Base-by-base conservation (phyloP, 208 protist genomes). In the Strigomonas oncopelti region DNA sequence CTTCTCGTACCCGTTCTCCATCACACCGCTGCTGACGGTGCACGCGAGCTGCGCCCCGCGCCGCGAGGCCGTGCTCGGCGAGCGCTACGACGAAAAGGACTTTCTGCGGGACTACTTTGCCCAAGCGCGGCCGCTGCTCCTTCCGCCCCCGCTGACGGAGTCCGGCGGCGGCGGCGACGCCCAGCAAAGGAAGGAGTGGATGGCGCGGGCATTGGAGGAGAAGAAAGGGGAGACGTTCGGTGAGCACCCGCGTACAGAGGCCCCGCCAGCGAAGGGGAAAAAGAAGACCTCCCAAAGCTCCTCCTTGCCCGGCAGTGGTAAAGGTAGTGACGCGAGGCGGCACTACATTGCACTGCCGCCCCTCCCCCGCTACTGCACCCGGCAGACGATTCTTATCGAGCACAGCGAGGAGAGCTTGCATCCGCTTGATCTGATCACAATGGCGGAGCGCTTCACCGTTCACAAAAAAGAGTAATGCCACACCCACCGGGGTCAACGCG, bases 351-450 rank as follows among this genome's bases (percentile, higher is more conserved):
- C 57, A 0, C 56, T 90, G 0, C 82, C 88, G 22, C 63, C 81
- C 9, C 83, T 95, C 69, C 89, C 89, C 42, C 89, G 86, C 25
- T 89, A 87, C 66, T 75, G 70, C 14, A 95, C 89, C 20, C 86
- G 85, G 38, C 72, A 92, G 38, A 91, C 87, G 9, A 55, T 95
- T 2, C 76, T 92, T 57, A 73, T 95, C 22, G 89, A 95, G 70
- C 83, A 95, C 72, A 79, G 88, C 56, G 13, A 29, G 9, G 58
- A 62, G 31, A 81, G 82, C 24, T 57, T 91, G 64, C 72, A 88
- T 16, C 78, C 84, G 18, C 46, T 77, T 9, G 85, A 92, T 59
- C 65, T 91, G 31, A 65, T 92, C 31, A 82, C 84, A n/a, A 76
- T 90, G 27, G 84, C 80, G 25, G 82, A 92, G 68, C 72, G 81